A percentile compares a stretch with the other conserved stretches of the same genome.
phyloP scores from a whole-genome alignment of 2,329 filamentous ascomycete species.

The Alternaria ethzedia region DNA sequence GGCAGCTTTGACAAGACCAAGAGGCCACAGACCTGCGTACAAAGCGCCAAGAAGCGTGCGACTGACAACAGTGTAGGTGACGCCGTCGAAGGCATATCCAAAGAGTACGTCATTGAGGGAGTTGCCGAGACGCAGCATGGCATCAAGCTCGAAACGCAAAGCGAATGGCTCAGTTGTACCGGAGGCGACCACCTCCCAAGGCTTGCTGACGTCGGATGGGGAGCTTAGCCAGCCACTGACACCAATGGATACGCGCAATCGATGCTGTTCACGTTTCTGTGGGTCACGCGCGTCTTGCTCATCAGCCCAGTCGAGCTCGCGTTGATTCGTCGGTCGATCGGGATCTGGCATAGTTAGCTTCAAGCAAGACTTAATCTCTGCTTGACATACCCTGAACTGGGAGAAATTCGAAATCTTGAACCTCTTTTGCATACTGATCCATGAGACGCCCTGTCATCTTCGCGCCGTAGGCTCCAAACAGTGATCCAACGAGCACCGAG shows the following conservation, averaged over 20 bases:
- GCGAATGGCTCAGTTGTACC: slow-evolving; percentile 76
- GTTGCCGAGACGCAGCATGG: slow-evolving; percentile 76
- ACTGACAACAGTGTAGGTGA: slow-evolving; percentile 75
- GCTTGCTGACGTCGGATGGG: slow-evolving; percentile 70
- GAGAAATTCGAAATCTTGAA: slow-evolving; percentile 88
- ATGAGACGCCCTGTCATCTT: slow-evolving; percentile 84
- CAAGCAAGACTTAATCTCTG: neutral
- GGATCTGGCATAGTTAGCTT: slow-evolving; percentile 22
- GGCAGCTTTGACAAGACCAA: slow-evolving; percentile 53
- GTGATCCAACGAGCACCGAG: slow-evolving; percentile 75
- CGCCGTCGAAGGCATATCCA: slow-evolving; percentile 76
- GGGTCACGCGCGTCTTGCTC: slow-evolving; percentile 35
- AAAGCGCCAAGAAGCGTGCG: slow-evolving; percentile 56
- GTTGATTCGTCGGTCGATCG: slow-evolving; percentile 27
- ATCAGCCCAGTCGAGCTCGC: slow-evolving; percentile 31
- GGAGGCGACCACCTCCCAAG: slow-evolving; percentile 77
- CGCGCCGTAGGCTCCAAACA: slow-evolving; percentile 88
- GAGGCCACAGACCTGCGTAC: slow-evolving; percentile 55
- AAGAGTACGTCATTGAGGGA: slow-evolving; percentile 78
- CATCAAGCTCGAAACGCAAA: slow-evolving; percentile 79
- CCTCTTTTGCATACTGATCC: slow-evolving; percentile 80
- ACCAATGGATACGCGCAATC: slow-evolving; percentile 76
- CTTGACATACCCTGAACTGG: slow-evolving; percentile 62
- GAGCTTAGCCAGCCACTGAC: slow-evolving; percentile 81
- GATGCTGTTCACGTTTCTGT: slow-evolving; percentile 37